phyloP scores from a whole-genome alignment of 352 stramenopile genomes.

The Albugo candida region DNA sequence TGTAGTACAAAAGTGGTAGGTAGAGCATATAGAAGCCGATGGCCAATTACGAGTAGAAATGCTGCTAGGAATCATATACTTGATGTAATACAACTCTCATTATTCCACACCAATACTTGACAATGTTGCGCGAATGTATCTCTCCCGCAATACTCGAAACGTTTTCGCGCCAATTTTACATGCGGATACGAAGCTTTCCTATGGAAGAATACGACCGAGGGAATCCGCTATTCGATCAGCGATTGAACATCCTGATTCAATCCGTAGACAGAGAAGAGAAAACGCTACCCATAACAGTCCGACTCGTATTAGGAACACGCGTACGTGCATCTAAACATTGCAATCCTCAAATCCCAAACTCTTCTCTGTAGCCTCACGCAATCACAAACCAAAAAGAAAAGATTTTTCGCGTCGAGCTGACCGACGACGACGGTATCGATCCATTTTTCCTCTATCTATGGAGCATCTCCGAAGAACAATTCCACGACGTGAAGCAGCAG shows the following conservation, averaged over 20 bases:
- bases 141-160: too few species aligned
- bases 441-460: conserved; percentile 85
- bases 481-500: conserved; percentile 87
- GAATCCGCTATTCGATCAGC: conserved; percentile 61
- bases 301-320: conserved; percentile 48
- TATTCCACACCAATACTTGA: too few species aligned
- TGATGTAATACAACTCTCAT: too few species aligned
- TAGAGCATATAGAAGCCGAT: too few species aligned
- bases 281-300: conserved; percentile 47
- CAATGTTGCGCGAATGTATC: too few species aligned
- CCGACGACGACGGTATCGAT: conserved; percentile 79
- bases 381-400: conserved; percentile 68
- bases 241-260: conserved; percentile 71
- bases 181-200: neutral
- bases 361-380: conserved; percentile 5
- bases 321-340: too few species aligned
- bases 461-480: conserved; percentile 88
- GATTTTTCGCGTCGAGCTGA: conserved; percentile 86
- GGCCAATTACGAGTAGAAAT: too few species aligned
- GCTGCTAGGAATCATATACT: too few species aligned
- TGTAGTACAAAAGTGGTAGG: too few species aligned
- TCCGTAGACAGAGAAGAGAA: conserved; percentile 63
- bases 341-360: neutral
- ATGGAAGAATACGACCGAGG: conserved; percentile 75
- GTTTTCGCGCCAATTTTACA: too few species aligned